Evolutionary conservation across 805 yeast species (phyloP), one percentile per base, ranked within the genome.

Genomic region (Myxozyma mucilagina): DNA sequence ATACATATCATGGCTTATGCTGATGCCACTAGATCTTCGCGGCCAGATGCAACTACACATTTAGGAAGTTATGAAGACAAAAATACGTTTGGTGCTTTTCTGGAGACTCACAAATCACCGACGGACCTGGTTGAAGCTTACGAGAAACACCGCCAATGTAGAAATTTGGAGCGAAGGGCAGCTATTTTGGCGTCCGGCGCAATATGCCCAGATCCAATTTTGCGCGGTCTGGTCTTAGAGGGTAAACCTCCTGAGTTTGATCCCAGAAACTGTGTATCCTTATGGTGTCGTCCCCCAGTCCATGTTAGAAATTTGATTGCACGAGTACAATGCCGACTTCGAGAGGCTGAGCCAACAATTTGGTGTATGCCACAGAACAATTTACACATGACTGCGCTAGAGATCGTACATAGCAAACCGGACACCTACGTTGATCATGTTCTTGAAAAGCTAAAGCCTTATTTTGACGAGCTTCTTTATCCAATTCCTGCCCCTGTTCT

Each of bases 281-380:
- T 63, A 11, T 60, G 64, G 65, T 57, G 62, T 49, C 54, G 67
- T 24, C 67, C 67, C 6, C 59, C 67, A 2, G 16, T 13, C 3
- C 49, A 39, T 13, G 62, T 63, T 13, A 51, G 34, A 31, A 34
- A 52, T 16, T 48, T 63, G 13, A 53, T 63, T 13, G 44, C 38
- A 8, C 47, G 51, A 31, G 55, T 63, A 1, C 67, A 63, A 51
- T 13, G 42, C 4, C 16, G 18, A 32, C 61, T 63, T 11, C 60
- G 38, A 29, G 36, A 47, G 34, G 60, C 29, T 11, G 56, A 58
- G 10, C 59, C 65, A 10, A 49, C 32, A 5, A 18, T 63, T 14
- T 72, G 59, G 68, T 60, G 56, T 50, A 67, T 48, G 73, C 73
- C 59, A 45, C 67, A 42, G 48, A 64, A 32, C 66, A 47, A 47